Evolutionary conservation across 2,329 filamentous ascomycete genomes (phyloP), one percentile per base, ranked within the genome.

Genomic region (Aspergillus chevalieri): DNA sequence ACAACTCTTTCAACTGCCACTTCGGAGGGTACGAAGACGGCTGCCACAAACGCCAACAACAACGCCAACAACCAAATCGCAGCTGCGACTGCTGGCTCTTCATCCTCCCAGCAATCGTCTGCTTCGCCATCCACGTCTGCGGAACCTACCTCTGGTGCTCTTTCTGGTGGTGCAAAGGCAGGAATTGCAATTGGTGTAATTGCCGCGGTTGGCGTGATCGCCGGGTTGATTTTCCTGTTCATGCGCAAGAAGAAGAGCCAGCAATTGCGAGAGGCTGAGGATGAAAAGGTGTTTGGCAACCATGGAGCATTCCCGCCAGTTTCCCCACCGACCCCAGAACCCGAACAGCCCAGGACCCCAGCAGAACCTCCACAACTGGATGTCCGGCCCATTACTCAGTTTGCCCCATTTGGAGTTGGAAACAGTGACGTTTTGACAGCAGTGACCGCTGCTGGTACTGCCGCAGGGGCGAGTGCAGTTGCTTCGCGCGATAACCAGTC

Each of bases 141-240:
- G 34, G 54, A 65, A 15, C 19, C 38, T 41, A 52, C 57, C 12
- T 64, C 68, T n/a, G 52, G 53, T 15, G 74, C 73, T 14, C 60
- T 78, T 52, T 68, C 70, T 2, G 62, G 64, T 14, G 73, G 73
- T 46, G 75, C 72, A 26, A 93, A 89, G 69, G 91, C 89, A 41
- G 93, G 93, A 52, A 80, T 96, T 53, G 89, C 86, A 5, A 84
- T 96, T 64, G 91, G 90, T 62, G 82, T 94, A 44, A 71, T 96
- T 28, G 76, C 85, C 6, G 81, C 81, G 44, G 60, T 95, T 22
- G 80, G 85, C 28, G 69, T 85, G 2, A 65, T 93, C 22, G 81
- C 83, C 26, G 74, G 83, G n/a, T 66, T 87, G 19, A 75, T 87
- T 17, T 85, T 89, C 64, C 83, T 94, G 67, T 67, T 89, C 52